phyloP scores from a whole-genome alignment of 2,329 filamentous ascomycete genomes.

The Colletotrichum salicis region DNA sequence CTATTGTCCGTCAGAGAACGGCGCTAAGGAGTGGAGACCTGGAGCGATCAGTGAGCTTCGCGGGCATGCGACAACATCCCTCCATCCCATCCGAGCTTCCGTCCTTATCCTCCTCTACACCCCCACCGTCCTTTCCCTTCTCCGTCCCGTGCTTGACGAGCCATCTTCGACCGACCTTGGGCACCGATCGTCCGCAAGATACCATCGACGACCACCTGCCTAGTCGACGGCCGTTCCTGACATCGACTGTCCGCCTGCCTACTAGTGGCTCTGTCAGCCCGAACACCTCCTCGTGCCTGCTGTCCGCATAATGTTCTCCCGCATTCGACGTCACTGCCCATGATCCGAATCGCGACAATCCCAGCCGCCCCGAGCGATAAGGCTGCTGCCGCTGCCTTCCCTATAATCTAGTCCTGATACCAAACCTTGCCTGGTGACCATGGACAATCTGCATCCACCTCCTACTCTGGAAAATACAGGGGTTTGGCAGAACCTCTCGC shows the following conservation, averaged over 20 bases:
- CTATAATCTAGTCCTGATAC: background rate
- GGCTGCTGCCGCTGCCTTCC: slow-evolving; percentile 1
- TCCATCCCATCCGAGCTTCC: slow-evolving; percentile 19
- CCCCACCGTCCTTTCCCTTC: background rate
- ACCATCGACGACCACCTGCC: background rate
- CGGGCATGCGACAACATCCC: slow-evolving; percentile 7
- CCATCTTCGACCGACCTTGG: background rate
- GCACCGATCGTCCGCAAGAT: background rate
- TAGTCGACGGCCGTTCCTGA: background rate
- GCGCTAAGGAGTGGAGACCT: background rate
- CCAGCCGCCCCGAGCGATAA: slow-evolving; percentile 31
- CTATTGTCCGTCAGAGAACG: background rate
- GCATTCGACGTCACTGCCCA: slow-evolving; percentile 11
- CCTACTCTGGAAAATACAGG: slow-evolving; percentile 51
- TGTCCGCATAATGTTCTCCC: slow-evolving; percentile 23
- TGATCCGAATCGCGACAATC: slow-evolving; percentile 26
- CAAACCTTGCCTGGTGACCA: background rate
- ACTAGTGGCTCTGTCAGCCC: background rate
- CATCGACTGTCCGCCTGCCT: background rate
- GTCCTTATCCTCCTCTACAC: background rate
- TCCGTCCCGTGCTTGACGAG: background rate
- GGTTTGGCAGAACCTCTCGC: slow-evolving; percentile 64
- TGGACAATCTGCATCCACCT: slow-evolving; percentile 23
- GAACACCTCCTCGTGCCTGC: background rate
- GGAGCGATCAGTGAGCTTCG: slow-evolving; percentile 1